These are phyloP conservation scores for Colletotrichum magnum DNA, from an alignment of 2,329 filamentous ascomycete species.

Conservation along the genomic window DNA sequence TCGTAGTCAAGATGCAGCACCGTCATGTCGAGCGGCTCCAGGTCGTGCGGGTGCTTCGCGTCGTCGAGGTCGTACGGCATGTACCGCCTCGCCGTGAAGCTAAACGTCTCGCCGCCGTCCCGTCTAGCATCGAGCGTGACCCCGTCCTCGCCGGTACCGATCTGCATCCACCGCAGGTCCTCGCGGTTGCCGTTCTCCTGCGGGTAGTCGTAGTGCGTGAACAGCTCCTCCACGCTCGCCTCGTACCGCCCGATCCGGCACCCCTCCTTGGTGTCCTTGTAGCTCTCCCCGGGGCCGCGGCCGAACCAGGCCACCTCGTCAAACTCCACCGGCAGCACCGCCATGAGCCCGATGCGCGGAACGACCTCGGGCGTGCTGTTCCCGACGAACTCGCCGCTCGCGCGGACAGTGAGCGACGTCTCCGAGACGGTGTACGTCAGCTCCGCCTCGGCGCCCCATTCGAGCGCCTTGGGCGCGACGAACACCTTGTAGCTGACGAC, in stretches of 20 bases:
- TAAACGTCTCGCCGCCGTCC: conserved; percentile 37
- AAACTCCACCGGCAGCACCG: conserved; percentile 49
- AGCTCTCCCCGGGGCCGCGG: conserved; percentile 65
- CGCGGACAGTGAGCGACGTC: conserved; percentile 53
- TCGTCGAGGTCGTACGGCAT: conserved; percentile 52
- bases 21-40: conserved; percentile 56
- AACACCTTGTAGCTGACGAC: conserved; percentile 53
- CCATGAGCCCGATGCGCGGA: conserved; percentile 64
- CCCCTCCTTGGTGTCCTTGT: conserved; percentile 64
- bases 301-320: conserved; percentile 61
- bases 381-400: conserved; percentile 54
- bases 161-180: conserved; percentile 61
- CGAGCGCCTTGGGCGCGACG: conserved; percentile 61
- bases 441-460: conserved; percentile 55
- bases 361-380: conserved; percentile 56
- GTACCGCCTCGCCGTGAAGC: conserved; percentile 61
- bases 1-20: conserved; percentile 58
- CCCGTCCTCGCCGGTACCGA: conserved; percentile 37
- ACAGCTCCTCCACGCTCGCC: conserved; percentile 56
- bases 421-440: conserved; percentile 57
- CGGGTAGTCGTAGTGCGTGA: conserved; percentile 64
- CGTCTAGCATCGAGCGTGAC: conserved; percentile 35
- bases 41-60: conserved; percentile 63
- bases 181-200: conserved; percentile 68
- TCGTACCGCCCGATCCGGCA: conserved; percentile 57